A percentile compares a stretch with the other conserved stretches of the same genome.
phyloP scores from a whole-genome alignment of 805 yeast genomes.

The Saccharomycopsis babjevae region DNA sequence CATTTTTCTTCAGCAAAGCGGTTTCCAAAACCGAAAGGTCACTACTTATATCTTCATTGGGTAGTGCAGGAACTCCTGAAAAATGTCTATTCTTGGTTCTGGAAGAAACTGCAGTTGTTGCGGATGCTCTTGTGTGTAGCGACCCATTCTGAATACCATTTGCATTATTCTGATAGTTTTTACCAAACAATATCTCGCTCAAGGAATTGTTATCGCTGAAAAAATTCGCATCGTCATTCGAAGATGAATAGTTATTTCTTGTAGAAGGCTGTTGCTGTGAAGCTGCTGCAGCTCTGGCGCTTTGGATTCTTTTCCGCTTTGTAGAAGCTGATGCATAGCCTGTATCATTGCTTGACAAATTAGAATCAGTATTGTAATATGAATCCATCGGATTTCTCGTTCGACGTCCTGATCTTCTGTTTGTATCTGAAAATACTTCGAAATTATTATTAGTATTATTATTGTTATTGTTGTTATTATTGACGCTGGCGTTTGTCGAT shows the following conservation, averaged over 20 bases:
- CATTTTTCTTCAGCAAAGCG: background rate
- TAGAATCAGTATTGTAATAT: constrained; percentile 16
- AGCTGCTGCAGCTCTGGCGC: constrained; percentile 18
- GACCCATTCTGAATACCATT: background rate
- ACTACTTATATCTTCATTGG: background rate
- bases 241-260: constrained; percentile 13
- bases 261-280: constrained; percentile 6
- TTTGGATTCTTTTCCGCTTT: constrained; percentile 14
- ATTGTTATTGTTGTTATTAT: background rate
- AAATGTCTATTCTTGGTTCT: constrained; percentile 1
- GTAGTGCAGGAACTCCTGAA: background rate
- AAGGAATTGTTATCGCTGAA: constrained; percentile 17
- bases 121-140: background rate
- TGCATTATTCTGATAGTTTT: constrained; percentile 3
- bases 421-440: constrained; percentile 3
- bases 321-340: constrained; percentile 12
- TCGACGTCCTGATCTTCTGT: constrained; percentile 13
- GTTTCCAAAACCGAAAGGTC: background rate
- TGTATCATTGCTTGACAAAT: constrained; percentile 17
- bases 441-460: constrained; percentile 1
- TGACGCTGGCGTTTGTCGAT: background rate
- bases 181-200: constrained; percentile 18
- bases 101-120: background rate
- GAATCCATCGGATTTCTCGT: constrained; percentile 14
- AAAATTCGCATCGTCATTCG: constrained; percentile 17